Conservation (phyloP, 495 filamentous ascomycete genomes). For the Tuber microsphaerosporum region DNA sequence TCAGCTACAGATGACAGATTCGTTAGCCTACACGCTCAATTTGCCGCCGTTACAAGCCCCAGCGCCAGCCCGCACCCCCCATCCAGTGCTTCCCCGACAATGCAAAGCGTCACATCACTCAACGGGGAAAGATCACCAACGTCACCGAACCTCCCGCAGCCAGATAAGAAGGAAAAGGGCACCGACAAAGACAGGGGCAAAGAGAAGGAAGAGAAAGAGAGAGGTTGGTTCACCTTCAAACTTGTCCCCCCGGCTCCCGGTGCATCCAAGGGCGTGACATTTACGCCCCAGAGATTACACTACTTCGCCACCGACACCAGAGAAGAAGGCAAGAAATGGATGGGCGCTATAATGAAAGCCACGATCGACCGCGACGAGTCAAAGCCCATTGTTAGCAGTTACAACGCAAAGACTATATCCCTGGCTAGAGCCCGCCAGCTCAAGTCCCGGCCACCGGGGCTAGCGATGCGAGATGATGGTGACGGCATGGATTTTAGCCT, state of each 20-base stretch:
- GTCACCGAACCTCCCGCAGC: slow-evolving; percentile 11
- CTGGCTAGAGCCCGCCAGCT: slow-evolving; percentile 74
- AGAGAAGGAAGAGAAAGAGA: slow-evolving; percentile 35
- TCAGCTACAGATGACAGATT: slow-evolving; percentile 89
- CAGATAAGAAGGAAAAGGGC: slow-evolving; percentile 23
- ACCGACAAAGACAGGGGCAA: slow-evolving; percentile 21
- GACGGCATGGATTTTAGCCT: slow-evolving; percentile 6
- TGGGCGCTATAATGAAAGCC: slow-evolving; percentile 98
- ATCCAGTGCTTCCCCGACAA: slow-evolving; percentile 52
- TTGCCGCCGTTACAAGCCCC: slow-evolving; percentile 76
- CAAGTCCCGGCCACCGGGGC: slow-evolving; percentile 69
- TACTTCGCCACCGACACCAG: slow-evolving; percentile 94
- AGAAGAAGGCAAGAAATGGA: slow-evolving; percentile 85
- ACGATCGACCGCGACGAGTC: slow-evolving; percentile 91
- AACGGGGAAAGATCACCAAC: slow-evolving; percentile 27
- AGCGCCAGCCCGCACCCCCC: slow-evolving; percentile 59
- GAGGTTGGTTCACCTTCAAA: slow-evolving; percentile 82
- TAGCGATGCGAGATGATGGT: slow-evolving; percentile 20
- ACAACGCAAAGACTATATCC: slow-evolving; percentile 87
- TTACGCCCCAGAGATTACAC: slow-evolving; percentile 93
- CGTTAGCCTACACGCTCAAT: slow-evolving; percentile 79
- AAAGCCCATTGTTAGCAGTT: slow-evolving; percentile 72
- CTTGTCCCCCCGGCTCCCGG: slow-evolving; percentile 83
- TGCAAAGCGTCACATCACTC: slow-evolving; percentile 40
- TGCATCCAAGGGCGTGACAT: slow-evolving; percentile 84